Evolutionary conservation across 2,329 filamentous ascomycete genomes (phyloP).

Genomic region (Talaromyces sp.): DNA sequence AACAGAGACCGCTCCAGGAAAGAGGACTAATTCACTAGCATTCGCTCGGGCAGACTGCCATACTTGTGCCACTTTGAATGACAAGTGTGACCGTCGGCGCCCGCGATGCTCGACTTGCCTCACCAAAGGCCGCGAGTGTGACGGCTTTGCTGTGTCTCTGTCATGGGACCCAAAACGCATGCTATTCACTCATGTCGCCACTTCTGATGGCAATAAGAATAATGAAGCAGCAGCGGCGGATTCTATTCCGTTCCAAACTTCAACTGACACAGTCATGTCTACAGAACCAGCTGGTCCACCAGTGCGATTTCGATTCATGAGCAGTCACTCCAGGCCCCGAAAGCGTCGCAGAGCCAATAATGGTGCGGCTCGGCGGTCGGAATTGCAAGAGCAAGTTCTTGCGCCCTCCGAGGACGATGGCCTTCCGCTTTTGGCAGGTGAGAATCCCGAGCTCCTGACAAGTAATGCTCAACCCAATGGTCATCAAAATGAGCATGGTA

Average conservation of each 20-base stretch:
- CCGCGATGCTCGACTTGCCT: constrained; percentile 28
- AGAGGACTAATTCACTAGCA: constrained; percentile 26
- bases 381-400: background rate
- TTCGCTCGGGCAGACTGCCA: constrained; percentile 29
- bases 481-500: background rate
- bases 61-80: constrained; percentile 24
- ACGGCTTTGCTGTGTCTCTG: constrained; percentile 11
- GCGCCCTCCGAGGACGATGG: background rate
- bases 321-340: background rate
- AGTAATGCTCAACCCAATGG: background rate
- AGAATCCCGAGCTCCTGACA: background rate
- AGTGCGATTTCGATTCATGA: background rate
- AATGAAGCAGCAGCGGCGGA: too few species aligned
- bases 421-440: too few species aligned
- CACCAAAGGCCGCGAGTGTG: constrained; percentile 23
- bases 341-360: background rate
- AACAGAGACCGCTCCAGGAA: constrained; percentile 5
- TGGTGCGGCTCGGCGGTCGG: background rate
- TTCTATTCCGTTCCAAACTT: background rate
- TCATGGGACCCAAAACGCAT: constrained; percentile 23
- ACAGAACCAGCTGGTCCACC: background rate
- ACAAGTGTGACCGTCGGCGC: constrained; percentile 26
- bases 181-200: too few species aligned
- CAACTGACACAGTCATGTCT: background rate
- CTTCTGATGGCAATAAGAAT: too few species aligned